Conservation (phyloP, 2,329 filamentous ascomycete species). For the Monosporascus sp. region DNA sequence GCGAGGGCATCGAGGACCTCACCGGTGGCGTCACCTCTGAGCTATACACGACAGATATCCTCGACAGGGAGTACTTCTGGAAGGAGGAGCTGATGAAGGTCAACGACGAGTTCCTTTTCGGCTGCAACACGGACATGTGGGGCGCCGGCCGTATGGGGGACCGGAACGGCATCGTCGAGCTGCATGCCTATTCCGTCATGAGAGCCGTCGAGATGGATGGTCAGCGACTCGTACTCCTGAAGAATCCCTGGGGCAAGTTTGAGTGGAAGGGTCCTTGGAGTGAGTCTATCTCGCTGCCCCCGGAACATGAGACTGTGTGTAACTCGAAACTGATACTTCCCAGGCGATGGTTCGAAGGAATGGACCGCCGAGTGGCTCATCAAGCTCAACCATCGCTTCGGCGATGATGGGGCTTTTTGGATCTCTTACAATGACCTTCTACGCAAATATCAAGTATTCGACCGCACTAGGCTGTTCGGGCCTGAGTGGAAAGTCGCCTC, state of each 20-base stretch:
- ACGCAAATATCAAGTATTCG: conserved; percentile 53
- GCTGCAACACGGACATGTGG: conserved; percentile 47
- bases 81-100: conserved; percentile 70
- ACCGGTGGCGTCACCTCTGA: conserved; percentile 64
- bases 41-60: conserved; percentile 61
- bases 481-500: conserved; percentile 47
- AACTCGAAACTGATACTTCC: conserved; percentile 12
- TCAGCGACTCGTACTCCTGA: conserved; percentile 58
- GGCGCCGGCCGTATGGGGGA: conserved; percentile 38
- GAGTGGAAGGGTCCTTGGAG: conserved; percentile 81
- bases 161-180: conserved; percentile 52
- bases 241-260: conserved; percentile 75
- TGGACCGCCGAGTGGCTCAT: conserved; percentile 78
- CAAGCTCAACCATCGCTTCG: conserved; percentile 67
- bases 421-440: conserved; percentile 55
- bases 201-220: conserved; percentile 55
- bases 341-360: conserved; percentile 70
- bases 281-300: conserved; percentile 10
- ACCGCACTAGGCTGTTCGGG: conserved; percentile 53
- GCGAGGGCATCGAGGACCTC: conserved; percentile 56
- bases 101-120: conserved; percentile 72
- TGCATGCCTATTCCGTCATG: conserved; percentile 58
- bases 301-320: not conserved
- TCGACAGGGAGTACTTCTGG: conserved; percentile 77
- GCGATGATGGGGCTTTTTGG: conserved; percentile 67